These are phyloP conservation scores for Remersonia thermophila DNA, from an alignment of 2,329 filamentous ascomycete genomes.

Conservation along the genomic window DNA sequence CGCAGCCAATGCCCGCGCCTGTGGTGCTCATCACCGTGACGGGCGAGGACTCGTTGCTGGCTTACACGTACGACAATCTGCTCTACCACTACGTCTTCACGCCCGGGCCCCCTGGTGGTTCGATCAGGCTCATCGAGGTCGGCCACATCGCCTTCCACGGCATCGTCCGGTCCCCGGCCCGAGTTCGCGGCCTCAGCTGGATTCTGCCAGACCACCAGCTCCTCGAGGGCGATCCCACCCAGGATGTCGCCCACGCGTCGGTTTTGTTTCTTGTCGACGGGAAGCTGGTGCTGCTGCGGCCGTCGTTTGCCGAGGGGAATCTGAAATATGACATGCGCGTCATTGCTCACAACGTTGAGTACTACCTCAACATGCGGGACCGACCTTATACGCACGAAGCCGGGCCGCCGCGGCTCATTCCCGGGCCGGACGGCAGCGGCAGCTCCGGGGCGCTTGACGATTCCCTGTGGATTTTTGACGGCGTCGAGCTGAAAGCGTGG, in stretches of 20 bases:
- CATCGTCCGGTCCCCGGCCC: constrained; percentile 83
- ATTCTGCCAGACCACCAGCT: constrained; percentile 85
- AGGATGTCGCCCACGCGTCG: constrained; percentile 86
- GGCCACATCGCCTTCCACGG: constrained; percentile 96
- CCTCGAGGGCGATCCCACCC: constrained; percentile 81
- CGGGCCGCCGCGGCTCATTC: constrained; percentile 4
- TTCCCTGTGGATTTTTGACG: constrained; percentile 92
- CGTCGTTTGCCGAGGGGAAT: constrained; percentile 69
- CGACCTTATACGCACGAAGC: constrained; percentile 40
- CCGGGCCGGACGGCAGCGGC: constrained; percentile 7
- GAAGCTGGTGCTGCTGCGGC: constrained; percentile 84
- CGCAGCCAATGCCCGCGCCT: constrained; percentile 66
- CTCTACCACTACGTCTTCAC: constrained; percentile 91
- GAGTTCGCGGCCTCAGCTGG: constrained; percentile 91
- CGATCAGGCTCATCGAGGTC: constrained; percentile 75
- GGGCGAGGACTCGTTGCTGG: constrained; percentile 85
- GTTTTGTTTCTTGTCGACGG: constrained; percentile 96
- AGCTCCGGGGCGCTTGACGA: constrained; percentile 51
- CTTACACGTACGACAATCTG: constrained; percentile 94
- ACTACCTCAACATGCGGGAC: constrained; percentile 85
- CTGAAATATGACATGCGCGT: constrained; percentile 98
- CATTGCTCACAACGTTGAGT: constrained; percentile 91
- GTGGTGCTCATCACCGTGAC: constrained; percentile 84
- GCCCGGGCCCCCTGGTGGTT: constrained; percentile 48
- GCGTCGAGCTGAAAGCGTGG: constrained; percentile 76